These are phyloP conservation scores for Neospora caninum DNA, from an alignment of 169 alveolate species.

Conservation along the genomic window DNA sequence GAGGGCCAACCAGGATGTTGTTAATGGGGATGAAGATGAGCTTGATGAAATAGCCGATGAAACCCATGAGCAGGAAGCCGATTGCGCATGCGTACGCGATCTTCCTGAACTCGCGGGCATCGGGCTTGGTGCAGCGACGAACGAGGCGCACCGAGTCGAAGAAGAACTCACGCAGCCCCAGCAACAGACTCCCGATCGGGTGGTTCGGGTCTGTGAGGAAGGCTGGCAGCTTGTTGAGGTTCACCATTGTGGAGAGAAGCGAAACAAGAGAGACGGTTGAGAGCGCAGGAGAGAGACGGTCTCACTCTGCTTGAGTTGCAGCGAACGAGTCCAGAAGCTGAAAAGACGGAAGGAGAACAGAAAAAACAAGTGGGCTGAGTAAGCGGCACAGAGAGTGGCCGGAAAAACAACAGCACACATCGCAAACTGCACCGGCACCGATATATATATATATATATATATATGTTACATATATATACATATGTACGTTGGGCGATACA, in stretches of 20 bases:
- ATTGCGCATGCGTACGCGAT: constrained; percentile 92
- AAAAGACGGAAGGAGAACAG: too few relatives aligned
- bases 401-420: neutral
- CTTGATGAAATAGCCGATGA: constrained; percentile 88
- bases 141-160: constrained; percentile 48
- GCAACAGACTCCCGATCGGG: constrained; percentile 37
- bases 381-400: too few relatives aligned
- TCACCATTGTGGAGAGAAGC: constrained; percentile 34
- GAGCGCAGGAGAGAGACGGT: neutral
- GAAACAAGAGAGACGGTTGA: neutral
- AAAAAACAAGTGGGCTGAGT: too few relatives aligned
- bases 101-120: constrained; percentile 88
- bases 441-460: neutral
- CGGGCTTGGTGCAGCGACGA: constrained; percentile 89
- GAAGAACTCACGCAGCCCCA: neutral
- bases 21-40: constrained; percentile 95
- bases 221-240: constrained; percentile 39
- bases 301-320: too few relatives aligned
- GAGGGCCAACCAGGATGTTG: constrained; percentile 85
- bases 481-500: neutral
- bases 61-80: constrained; percentile 92
- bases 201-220: constrained; percentile 40
- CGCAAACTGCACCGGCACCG: neutral
- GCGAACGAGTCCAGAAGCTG: too few relatives aligned
- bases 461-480: neutral